A percentile compares a stretch with the other conserved stretches of the same genome.
These are phyloP conservation scores for Saccharomyces hybrid DNA, from an alignment of 1,139 yeast genomes.

Conservation along the genomic window DNA sequence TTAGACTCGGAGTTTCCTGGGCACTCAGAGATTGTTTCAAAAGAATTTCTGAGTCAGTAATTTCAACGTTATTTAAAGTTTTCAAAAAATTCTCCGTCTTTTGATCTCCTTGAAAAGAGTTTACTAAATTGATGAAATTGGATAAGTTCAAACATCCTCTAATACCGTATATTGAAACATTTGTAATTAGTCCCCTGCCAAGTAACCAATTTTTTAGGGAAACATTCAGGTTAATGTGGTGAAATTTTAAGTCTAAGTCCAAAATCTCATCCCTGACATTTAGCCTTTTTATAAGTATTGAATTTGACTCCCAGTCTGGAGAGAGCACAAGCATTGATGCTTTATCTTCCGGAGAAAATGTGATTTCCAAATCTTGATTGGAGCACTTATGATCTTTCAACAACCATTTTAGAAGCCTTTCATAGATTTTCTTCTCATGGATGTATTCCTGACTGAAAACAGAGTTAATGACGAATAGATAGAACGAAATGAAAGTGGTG, in stretches of 20 bases:
- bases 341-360: neutral
- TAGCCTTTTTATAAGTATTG: conserved; percentile 42
- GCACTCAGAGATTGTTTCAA: conserved; percentile 32
- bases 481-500: conserved; percentile 51
- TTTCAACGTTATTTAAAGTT: neutral
- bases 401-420: conserved; percentile 29
- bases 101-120: conserved; percentile 20
- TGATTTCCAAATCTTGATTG: neutral
- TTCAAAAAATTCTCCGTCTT: neutral
- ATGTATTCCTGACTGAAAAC: conserved; percentile 36
- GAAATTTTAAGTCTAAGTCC: conserved; percentile 36
- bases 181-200: conserved; percentile 58
- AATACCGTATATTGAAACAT: conserved; percentile 55
- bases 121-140: conserved; percentile 24
- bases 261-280: conserved; percentile 34
- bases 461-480: conserved; percentile 41
- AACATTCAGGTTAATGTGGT: conserved; percentile 49
- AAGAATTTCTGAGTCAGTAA: neutral
- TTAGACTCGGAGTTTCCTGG: conserved; percentile 37
- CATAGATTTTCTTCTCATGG: conserved; percentile 29
- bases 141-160: conserved; percentile 35
- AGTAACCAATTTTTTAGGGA: conserved; percentile 64
- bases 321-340: conserved; percentile 34
- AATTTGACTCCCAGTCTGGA: conserved; percentile 48
- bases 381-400: conserved; percentile 23